Evolutionary conservation across 2,329 filamentous ascomycete genomes (phyloP).

Genomic region (Thermoascus crustaceus): DNA sequence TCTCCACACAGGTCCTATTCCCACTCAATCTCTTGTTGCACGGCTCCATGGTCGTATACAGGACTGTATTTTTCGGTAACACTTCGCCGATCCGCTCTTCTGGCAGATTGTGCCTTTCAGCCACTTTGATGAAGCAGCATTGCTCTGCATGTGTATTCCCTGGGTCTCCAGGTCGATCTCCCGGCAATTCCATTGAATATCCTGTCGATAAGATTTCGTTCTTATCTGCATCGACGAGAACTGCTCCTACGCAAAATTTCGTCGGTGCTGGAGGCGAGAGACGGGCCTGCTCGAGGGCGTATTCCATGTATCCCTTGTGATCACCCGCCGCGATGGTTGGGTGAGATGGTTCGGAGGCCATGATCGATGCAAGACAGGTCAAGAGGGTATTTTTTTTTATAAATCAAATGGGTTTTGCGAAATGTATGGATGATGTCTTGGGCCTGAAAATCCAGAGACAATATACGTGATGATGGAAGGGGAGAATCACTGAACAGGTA

Average conservation of each 20-base stretch:
- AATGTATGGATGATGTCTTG: too few relatives aligned
- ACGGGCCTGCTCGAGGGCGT: conserved; percentile 28
- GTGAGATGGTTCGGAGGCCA: too few relatives aligned
- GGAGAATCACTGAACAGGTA: too few relatives aligned
- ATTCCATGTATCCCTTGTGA: conserved; percentile 34
- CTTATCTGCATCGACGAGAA: conserved; percentile 32
- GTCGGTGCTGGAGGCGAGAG: conserved; percentile 30
- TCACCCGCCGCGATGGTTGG: conserved; percentile 20
- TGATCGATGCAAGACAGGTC: too few relatives aligned
- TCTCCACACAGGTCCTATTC: conserved; percentile 30
- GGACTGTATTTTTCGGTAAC: conserved; percentile 31
- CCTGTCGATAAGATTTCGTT: conserved; percentile 35
- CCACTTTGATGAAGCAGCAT: conserved; percentile 41
- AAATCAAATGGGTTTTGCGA: too few relatives aligned
- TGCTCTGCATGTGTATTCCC: conserved; percentile 38
- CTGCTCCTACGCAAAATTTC: conserved; percentile 38
- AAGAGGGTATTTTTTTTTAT: too few relatives aligned
- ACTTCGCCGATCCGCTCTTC: conserved; percentile 31
- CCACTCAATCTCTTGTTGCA: conserved; percentile 37
- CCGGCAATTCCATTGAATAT: conserved; percentile 34
- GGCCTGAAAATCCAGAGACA: too few relatives aligned
- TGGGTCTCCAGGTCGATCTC: conserved; percentile 29
- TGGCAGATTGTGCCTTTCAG: conserved; percentile 26
- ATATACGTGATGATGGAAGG: too few relatives aligned
- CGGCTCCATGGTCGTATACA: conserved; percentile 43